Conservation (phyloP, 805 yeast species). For the Phaffomyces opuntiae region DNA sequence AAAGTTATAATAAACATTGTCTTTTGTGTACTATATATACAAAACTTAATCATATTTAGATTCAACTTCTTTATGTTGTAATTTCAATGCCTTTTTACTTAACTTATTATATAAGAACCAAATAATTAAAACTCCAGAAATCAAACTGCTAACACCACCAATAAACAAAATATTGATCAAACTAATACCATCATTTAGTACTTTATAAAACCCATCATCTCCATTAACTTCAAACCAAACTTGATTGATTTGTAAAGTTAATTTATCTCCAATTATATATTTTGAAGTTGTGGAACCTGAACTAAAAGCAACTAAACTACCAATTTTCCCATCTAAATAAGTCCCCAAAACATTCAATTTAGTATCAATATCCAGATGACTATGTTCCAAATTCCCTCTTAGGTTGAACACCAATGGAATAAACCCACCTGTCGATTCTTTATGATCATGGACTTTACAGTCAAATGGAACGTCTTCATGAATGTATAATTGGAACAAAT, state of each 20-base stretch:
- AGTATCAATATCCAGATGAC: conserved; percentile 63
- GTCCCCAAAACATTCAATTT: conserved; percentile 43
- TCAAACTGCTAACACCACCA: conserved; percentile 4
- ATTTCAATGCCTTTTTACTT: conserved; percentile 7
- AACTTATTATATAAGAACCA: conserved; percentile 5
- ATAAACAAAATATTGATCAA: background rate
- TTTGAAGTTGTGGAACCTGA: conserved; percentile 51
- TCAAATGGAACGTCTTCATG: conserved; percentile 75
- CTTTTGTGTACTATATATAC: too few species aligned
- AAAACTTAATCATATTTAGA: conserved; percentile 6
- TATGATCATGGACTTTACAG: conserved; percentile 51
- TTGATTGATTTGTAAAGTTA: conserved; percentile 50
- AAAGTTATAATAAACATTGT: conserved; percentile 9
- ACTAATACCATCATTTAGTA: background rate
- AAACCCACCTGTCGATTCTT: conserved; percentile 22
- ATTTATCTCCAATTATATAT: conserved; percentile 56
- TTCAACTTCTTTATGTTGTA: conserved; percentile 9
- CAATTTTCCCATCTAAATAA: conserved; percentile 13
- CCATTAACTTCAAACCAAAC: conserved; percentile 39
- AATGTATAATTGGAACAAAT: conserved; percentile 64
- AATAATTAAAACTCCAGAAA: conserved; percentile 2
- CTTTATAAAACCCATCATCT: conserved; percentile 1
- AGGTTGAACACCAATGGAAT: conserved; percentile 58
- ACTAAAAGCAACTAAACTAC: conserved; percentile 44
- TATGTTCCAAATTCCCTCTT: conserved; percentile 59